Base-by-base conservation (phyloP, 768 basidiomycete genomes). In the Lactifluus hygrophoroides region DNA sequence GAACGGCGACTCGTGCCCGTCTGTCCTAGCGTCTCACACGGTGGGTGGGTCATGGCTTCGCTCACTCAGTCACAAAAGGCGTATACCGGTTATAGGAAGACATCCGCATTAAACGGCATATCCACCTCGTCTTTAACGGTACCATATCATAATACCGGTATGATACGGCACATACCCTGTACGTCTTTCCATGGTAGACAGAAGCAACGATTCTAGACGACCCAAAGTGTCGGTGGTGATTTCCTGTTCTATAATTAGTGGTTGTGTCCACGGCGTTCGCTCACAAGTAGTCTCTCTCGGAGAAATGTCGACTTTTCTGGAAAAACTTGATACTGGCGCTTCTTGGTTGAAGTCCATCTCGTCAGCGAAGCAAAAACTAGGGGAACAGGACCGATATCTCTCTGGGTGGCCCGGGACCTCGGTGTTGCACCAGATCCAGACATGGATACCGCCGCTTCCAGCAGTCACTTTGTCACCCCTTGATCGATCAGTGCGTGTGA, bases 401-500 rank as follows among this genome's bases (percentile, higher is more conserved):
- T 38, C 35, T 32, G 7, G 23, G 8, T 45, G 13, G 14, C 11
- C 21, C 54, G 28, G 40, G n/a, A 45, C 37, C 40, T 14, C 28
- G 54, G 43, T 23, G 43, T 40, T 23, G 21, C 30, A 34, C 35
- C 17, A 30, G 11, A 44, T 16, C 42, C 32, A 40, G 17, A 40
- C 27, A 40, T 46, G 21, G 45, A 28, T 48, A 19, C 38, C 14
- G n/a, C 46, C 58, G 27, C 17, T 38, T 51, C 23, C 35, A n/a
- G 42, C 47, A 16, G 46, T 2, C 37, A 17, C 23, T 44, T 44
- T 46, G 25, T 40, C 37, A n/a, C n/a, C 37, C 44, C 27, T 46
- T 46, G 48, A 56, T 60, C 43, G 48, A 60, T 51, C 23, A 23
- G 5, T 17, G 42, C 47, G 32, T 34, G 30, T 48, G 51, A 52